Base-by-base conservation (phyloP, 2,329 filamentous ascomycete genomes). In the Xylaria multiplex region DNA sequence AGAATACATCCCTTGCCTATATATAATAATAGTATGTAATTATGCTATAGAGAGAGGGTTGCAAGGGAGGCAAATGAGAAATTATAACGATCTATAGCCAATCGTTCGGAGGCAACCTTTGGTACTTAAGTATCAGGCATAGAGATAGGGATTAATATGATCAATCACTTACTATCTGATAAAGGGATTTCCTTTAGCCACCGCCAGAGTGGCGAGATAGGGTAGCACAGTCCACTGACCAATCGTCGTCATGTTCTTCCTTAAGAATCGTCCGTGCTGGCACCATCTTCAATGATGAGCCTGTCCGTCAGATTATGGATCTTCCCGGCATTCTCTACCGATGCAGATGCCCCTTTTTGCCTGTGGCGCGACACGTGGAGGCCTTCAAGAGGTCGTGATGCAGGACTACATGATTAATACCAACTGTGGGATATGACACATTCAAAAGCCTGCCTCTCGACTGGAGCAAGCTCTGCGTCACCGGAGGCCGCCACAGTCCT, bases 201-300 rank as follows among this genome's bases (percentile, higher is more conserved):
- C 55, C 54, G 61, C 54, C 24, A 16, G 7, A 53, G 61, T 64
- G 61, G 61, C 59, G 19, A 62, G n/a, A 19, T 35, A 30, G 45
- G 59, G 37, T 19, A 52, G 27, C 53, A 45, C 35, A n/a, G 9
- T 16, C 43, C 16, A 3, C 37, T 27, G 37, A 43, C 53, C 53
- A 55, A 55, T 55, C 22, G 14, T 5, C 14, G 11, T 22, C 19
- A 13, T 9, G 16, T 30, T 9, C 27, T 40, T 8, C 32, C 30
- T 42, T n/a, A 30, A 49, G 45, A 14, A 14, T 8, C 22, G 14
- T 35, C 24, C 6, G 35, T 35, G 52, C 19, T 35, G 45, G 13
- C 53, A 37, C 27, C n/a, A 46, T 53, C 46, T 50, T 27, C 35
- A 8, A 37, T 8, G 40, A 48, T 40, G 37, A 45, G 24, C 14